Evolutionary conservation across 1,284 basidiomycete genomes (phyloP), one percentile per base, ranked within the genome.

Genomic region (Thelephora terrestris): DNA sequence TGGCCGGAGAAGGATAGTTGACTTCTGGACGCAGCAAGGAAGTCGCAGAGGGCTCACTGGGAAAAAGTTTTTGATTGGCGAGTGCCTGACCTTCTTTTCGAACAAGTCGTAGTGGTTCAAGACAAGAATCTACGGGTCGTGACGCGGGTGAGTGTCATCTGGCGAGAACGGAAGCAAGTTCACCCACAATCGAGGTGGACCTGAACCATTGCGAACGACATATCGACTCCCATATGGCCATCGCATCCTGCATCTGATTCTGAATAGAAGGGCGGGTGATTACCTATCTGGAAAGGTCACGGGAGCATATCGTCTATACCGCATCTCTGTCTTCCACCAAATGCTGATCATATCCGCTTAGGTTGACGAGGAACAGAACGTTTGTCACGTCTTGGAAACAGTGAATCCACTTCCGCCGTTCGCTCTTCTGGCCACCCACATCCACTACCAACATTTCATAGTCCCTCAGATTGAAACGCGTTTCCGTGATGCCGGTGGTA

Each of bases 161-260:
- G 16, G 36, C 27, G 25, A 44, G 18, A 47, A 6, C 23, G 29
- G 44, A 53, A 43, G 47, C 50, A 47, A 23, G 53, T 34, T 9
- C 6, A 67, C 81, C 46, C 54, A 91, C 89, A 57, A 95, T 91
- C 4, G 90, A 91, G 1, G 92, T 92, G 55, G 85, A 78, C 62
- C 85, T 81, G 68, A 97, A 96, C 91, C 92, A 91, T 58, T 91
- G 87, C 20, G 87, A 91, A 62, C 91, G 87, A 68, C 87, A 89
- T 71, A 93, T 91, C 39, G 90, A 93, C 61, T 94, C 91, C 81
- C 91, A 96, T 43, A 96, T 90, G 45, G 91, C 90, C 76, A 96
- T 83, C 1, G 92, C 89, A 59, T 95, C 93, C 68, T 92, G 86
- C 91, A 96, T 95, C 83, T 88, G 91, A 65, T 91, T 93, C 86